Evolutionary conservation across 805 yeast genomes (phyloP).

Genomic region (Komagataella pastoris): DNA sequence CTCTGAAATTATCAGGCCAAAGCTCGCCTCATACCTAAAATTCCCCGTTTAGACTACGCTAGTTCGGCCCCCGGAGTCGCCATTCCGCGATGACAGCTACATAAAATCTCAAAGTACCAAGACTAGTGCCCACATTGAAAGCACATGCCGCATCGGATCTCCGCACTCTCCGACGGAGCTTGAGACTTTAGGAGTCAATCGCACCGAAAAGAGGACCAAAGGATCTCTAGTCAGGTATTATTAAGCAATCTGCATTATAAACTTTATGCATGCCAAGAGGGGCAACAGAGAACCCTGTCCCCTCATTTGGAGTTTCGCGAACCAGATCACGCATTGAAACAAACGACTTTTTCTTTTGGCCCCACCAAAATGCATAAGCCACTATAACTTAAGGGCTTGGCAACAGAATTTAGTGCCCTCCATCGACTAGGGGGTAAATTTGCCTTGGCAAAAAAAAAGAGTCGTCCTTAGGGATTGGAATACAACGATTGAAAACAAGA

Average conservation of each 20-base stretch:
- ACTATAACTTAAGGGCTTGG: neutral
- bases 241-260: neutral
- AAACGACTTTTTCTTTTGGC: neutral
- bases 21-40: no score
- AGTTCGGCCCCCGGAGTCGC: no score
- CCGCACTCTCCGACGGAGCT: no score
- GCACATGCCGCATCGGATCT: no score
- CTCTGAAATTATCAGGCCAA: no score
- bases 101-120: no score
- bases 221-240: neutral
- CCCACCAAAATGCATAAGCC: neutral
- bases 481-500: no score
- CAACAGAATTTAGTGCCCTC: neutral
- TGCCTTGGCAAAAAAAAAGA: neutral
- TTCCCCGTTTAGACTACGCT: no score
- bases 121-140: no score
- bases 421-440: neutral
- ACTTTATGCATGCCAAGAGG: neutral
- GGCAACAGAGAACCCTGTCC: neutral
- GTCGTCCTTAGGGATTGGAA: neutral
- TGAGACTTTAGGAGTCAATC: no score
- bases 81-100: no score
- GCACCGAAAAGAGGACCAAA: neutral
- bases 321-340: neutral
- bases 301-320: neutral